Evolutionary conservation across 768 basidiomycete species (phyloP).

Genomic region (Tephrocybe sp.): DNA sequence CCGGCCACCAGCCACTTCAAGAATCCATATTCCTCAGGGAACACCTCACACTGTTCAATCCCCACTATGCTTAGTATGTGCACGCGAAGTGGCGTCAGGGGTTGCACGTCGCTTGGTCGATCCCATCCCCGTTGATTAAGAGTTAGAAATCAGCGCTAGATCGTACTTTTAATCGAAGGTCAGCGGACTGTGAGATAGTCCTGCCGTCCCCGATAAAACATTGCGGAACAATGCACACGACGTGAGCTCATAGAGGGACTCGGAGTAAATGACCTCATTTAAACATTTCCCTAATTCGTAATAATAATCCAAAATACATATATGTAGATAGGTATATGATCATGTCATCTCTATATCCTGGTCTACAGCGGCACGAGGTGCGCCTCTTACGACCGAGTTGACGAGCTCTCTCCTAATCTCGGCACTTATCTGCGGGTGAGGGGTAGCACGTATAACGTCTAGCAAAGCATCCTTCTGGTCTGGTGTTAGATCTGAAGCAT

Average conservation of each 20-base stretch:
- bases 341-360: conserved; percentile 68
- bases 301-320: not conserved
- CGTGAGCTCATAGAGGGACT: too few species aligned
- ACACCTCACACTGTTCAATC: not conserved
- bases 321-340: conserved; percentile 14
- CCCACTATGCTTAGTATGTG: not conserved
- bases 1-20: conserved; percentile 2
- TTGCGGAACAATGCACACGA: too few species aligned
- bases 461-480: conserved; percentile 98
- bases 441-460: conserved; percentile 84
- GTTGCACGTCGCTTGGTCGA: not conserved
- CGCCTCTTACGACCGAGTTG: conserved; percentile 84
- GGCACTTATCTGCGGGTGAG: conserved; percentile 83
- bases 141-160: too few species aligned
- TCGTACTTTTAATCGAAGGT: too few species aligned
- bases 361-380: conserved; percentile 63
- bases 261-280: too few species aligned
- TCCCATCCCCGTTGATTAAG: not conserved
- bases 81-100: conserved; percentile 10
- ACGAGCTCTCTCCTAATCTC: conserved; percentile 92
- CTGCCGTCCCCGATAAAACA: too few species aligned
- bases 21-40: not conserved
- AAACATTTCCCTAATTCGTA: not conserved
- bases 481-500: conserved; percentile 90
- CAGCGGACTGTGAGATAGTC: too few species aligned